phyloP scores from a whole-genome alignment of 192 early-diverging fungal species.

The Coemansia sp. region DNA sequence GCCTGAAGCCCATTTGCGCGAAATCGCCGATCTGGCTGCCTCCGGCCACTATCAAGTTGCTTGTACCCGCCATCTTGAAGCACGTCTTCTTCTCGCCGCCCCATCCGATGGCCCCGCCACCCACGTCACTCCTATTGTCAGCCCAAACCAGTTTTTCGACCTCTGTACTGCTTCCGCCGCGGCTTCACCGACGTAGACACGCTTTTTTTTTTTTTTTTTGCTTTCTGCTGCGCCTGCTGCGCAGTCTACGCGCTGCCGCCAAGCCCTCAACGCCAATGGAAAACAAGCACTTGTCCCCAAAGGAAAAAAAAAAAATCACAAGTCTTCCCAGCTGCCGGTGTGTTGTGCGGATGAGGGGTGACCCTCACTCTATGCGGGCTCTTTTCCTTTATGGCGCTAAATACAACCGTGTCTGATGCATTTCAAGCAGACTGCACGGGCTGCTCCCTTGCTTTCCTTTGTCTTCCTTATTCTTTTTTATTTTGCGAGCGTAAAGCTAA shows the following conservation, averaged over 20 bases:
- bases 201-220: too few relatives aligned
- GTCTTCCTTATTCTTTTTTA: not conserved
- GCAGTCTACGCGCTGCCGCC: not conserved
- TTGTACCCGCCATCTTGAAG: constrained; percentile 86
- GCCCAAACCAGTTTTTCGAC: constrained; percentile 95
- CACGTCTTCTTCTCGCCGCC: constrained; percentile 48
- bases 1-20: constrained; percentile 59
- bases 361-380: not conserved
- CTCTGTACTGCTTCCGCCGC: constrained; percentile 41
- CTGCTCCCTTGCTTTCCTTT: constrained; percentile 1
- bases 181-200: not conserved
- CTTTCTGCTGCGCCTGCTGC: not conserved
- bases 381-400: not conserved
- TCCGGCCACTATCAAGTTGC: constrained; percentile 89
- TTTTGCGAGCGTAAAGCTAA: not conserved
- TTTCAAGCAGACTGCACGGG: constrained; percentile 1
- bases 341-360: constrained; percentile 8
- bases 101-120: constrained; percentile 13
- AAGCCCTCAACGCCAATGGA: not conserved
- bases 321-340: constrained; percentile 6
- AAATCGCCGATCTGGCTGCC: constrained; percentile 65
- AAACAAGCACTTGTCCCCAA: not conserved
- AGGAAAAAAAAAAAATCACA: not conserved
- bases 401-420: not conserved
- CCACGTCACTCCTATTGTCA: constrained; percentile 69